Percentiles rank a stretch among this genome's conserved stretches.
Evolutionary conservation across 768 basidiomycete species (phyloP).

Genomic region (Phanerochaete carnosa): DNA sequence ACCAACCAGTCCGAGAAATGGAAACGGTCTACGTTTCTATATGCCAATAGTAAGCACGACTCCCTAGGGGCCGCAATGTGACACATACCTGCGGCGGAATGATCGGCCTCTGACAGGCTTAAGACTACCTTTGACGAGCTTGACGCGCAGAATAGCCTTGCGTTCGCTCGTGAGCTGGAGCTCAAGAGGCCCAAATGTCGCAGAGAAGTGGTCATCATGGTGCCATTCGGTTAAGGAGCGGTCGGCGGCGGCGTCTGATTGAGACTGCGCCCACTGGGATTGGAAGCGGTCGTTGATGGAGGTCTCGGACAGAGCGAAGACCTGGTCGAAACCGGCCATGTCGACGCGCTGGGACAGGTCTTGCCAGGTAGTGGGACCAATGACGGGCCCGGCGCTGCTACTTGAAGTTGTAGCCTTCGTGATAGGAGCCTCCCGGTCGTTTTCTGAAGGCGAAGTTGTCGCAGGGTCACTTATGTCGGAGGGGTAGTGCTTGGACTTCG

Average conservation of each 20-base stretch:
- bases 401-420: not conserved
- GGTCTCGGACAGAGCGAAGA: constrained; percentile 20
- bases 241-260: not conserved
- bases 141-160: constrained; percentile 19
- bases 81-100: constrained; percentile 7
- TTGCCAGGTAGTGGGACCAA: constrained; percentile 9
- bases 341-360: constrained; percentile 12
- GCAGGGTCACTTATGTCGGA: not conserved
- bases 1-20: constrained; percentile 13
- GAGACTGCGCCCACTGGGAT: constrained; percentile 5
- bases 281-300: constrained; percentile 21
- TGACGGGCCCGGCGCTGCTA: too few relatives aligned
- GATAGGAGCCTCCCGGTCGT: too few relatives aligned
- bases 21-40: not conserved
- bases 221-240: constrained; percentile 6
- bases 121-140: constrained; percentile 11
- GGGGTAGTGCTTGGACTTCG: not conserved
- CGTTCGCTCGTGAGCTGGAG: constrained; percentile 18
- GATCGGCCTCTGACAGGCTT: constrained; percentile 3
- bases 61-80: not conserved
- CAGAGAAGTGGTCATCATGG: constrained; percentile 15
- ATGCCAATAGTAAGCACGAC: not conserved
- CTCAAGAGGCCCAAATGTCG: constrained; percentile 14
- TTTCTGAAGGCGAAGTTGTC: too few relatives aligned
- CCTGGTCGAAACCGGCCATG: constrained; percentile 21